phyloP scores from a whole-genome alignment of 2,329 filamentous ascomycete genomes.

The Aspergillus sp. region DNA sequence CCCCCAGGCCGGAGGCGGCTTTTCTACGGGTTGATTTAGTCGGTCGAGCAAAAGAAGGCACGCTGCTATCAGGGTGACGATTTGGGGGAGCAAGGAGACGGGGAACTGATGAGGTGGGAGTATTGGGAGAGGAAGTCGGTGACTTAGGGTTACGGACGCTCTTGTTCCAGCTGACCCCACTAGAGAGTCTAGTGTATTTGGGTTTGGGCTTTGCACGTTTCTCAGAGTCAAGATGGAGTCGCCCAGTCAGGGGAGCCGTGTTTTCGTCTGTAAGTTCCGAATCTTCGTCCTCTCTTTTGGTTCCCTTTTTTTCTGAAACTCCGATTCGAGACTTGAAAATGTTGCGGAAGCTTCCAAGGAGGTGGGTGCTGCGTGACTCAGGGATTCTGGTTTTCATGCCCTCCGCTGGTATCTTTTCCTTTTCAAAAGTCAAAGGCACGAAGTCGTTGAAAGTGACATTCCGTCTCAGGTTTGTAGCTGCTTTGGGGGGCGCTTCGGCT shows the following conservation, averaged over 20 bases:
- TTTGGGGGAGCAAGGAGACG: constrained; percentile 11
- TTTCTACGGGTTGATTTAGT: constrained; percentile 26
- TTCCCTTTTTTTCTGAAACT: constrained; percentile 13
- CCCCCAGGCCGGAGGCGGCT: constrained; percentile 10
- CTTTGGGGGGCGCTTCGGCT: not conserved
- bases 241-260: not conserved
- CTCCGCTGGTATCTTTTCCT: not conserved
- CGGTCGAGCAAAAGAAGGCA: constrained; percentile 24
- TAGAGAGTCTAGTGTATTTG: constrained; percentile 18
- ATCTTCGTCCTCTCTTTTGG: constrained; percentile 9
- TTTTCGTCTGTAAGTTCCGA: constrained; percentile 3
- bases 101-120: constrained; percentile 6
- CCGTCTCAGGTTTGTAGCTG: not conserved
- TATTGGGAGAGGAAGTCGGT: not conserved
- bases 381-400: constrained; percentile 4
- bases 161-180: constrained; percentile 21
- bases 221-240: constrained; percentile 5
- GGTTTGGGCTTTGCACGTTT: constrained; percentile 12
- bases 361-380: constrained; percentile 22
- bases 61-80: constrained; percentile 1
- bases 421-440: not conserved
- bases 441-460: constrained; percentile 19
- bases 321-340: constrained; percentile 24
- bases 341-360: constrained; percentile 26
- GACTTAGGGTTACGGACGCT: constrained; percentile 16